These are phyloP conservation scores for Euphorbia pulcherrima DNA, from an alignment of 345 rosid genomes.

Conservation along the genomic window DNA sequence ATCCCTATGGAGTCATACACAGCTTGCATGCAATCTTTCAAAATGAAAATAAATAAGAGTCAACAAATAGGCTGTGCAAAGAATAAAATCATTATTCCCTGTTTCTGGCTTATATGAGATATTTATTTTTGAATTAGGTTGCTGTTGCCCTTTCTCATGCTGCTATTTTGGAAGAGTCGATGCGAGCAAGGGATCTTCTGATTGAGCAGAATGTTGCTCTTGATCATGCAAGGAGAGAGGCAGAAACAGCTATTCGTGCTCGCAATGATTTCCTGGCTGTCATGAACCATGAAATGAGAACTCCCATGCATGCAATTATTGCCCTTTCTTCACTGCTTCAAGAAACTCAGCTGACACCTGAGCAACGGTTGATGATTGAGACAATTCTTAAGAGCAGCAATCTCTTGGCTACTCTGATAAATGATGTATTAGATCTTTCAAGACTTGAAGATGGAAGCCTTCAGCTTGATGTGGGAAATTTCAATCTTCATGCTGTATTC, in stretches of 20 bases:
- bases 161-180: constrained; percentile 94
- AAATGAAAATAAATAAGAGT: not conserved
- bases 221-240: constrained; percentile 87
- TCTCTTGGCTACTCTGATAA: constrained; percentile 80
- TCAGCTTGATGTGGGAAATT: constrained; percentile 69
- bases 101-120: not conserved
- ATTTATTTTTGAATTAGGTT: constrained; percentile 48
- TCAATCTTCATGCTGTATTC: constrained; percentile 66
- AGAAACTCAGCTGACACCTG: constrained; percentile 91
- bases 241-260: constrained; percentile 92
- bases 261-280: constrained; percentile 97
- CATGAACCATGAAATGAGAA: constrained; percentile 99
- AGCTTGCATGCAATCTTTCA: not conserved
- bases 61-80: not conserved
- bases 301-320: constrained; percentile 95
- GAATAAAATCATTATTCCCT: not conserved
- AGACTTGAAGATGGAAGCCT: constrained; percentile 99
- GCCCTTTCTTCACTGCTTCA: constrained; percentile 96
- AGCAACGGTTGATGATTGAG: constrained; percentile 95
- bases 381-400: constrained; percentile 90
- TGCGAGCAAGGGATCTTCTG: constrained; percentile 96
- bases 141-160: constrained; percentile 99
- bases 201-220: constrained; percentile 95
- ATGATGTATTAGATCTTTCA: constrained; percentile 95
- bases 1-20: not conserved